Percentiles rank a stretch among this genome's conserved stretches.
These are phyloP conservation scores for Eutypella sp. DNA, from an alignment of 2,329 filamentous ascomycete species.

Conservation along the genomic window DNA sequence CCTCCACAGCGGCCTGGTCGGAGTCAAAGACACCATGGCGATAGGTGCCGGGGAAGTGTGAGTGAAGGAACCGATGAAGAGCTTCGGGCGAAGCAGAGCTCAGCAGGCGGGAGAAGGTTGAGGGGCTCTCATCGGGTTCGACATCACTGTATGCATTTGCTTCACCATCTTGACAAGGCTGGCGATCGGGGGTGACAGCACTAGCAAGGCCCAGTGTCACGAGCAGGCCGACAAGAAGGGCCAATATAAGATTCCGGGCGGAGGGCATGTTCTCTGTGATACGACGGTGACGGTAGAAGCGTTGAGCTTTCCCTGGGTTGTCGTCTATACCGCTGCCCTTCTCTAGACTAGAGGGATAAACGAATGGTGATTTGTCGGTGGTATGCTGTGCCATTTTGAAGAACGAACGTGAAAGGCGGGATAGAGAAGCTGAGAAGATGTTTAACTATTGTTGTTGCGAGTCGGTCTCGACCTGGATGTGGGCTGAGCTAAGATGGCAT, in stretches of 20 bases:
- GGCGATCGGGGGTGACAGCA: constrained; percentile 19
- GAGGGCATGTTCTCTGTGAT: constrained; percentile 31
- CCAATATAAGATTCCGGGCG: constrained; percentile 30
- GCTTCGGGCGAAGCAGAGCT: constrained; percentile 52
- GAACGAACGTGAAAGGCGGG: no score
- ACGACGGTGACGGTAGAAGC: constrained; percentile 3
- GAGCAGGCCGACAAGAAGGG: constrained; percentile 24
- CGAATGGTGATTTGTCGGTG: neutral
- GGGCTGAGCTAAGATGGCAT: no score
- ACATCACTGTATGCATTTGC: constrained; percentile 1
- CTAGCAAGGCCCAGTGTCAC: constrained; percentile 31
- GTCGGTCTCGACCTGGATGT: no score
- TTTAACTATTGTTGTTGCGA: no score
- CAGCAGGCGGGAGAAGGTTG: constrained; percentile 49
- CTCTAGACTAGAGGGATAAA: neutral
- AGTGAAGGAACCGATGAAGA: constrained; percentile 63
- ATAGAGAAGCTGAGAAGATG: no score
- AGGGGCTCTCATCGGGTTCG: constrained; percentile 16
- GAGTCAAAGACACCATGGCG: constrained; percentile 64
- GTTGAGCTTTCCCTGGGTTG: constrained; percentile 5
- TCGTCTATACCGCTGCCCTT: constrained; percentile 3
- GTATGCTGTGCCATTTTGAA: neutral
- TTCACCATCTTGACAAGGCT: constrained; percentile 15
- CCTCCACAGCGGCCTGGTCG: constrained; percentile 59
- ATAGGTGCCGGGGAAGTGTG: constrained; percentile 57